Evolutionary conservation across 257 asterid genomes (phyloP).

Genomic region (Fraxinus excelsior): DNA sequence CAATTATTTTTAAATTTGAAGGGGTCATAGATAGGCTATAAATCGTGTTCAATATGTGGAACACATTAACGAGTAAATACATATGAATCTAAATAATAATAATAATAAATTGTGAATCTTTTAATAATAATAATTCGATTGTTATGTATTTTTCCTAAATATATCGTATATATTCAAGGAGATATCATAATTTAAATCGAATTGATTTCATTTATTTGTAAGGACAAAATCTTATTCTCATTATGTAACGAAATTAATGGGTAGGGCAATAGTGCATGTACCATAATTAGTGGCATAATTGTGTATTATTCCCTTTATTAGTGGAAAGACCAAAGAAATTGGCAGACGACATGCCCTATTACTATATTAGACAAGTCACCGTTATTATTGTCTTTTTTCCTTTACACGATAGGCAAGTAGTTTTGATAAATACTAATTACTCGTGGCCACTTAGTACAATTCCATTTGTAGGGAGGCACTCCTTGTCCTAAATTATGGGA

Average conservation of each 20-base stretch:
- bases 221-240: not conserved
- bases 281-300: constrained; percentile 4
- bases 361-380: not conserved
- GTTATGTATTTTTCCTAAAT: too few species aligned
- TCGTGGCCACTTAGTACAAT: too few species aligned
- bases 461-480: too few species aligned
- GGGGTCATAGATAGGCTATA: too few species aligned
- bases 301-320: not conserved
- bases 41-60: too few species aligned
- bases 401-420: not conserved
- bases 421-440: too few species aligned
- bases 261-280: not conserved
- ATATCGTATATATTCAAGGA: not conserved
- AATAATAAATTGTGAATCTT: not conserved
- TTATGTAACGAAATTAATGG: not conserved
- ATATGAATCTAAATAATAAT: too few species aligned
- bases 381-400: constrained; percentile 23
- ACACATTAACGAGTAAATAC: too few species aligned
- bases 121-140: not conserved
- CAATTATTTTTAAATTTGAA: too few species aligned
- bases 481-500: too few species aligned
- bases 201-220: not conserved
- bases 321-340: not conserved
- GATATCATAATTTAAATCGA: not conserved
- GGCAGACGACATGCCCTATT: not conserved